These are phyloP conservation scores for Schwanniomyces sp. DNA, from an alignment of 805 yeast species.

Conservation along the genomic window DNA sequence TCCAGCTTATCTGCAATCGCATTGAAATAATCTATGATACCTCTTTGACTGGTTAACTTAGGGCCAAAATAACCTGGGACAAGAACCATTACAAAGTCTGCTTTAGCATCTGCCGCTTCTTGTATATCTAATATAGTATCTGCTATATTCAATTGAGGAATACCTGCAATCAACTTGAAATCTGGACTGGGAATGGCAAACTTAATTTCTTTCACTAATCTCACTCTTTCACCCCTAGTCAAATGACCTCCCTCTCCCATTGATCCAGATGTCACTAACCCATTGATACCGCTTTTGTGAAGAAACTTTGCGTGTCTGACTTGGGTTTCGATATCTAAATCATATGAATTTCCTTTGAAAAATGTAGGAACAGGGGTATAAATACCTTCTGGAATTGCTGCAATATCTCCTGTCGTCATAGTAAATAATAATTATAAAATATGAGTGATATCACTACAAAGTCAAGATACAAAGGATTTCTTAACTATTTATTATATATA, in stretches of 20 bases:
- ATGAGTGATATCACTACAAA: neutral
- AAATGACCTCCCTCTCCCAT: slow-evolving; percentile 41
- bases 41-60: slow-evolving; percentile 27
- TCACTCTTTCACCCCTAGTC: slow-evolving; percentile 27
- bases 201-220: slow-evolving; percentile 24
- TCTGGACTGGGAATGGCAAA: slow-evolving; percentile 29
- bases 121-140: slow-evolving; percentile 25
- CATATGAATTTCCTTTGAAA: slow-evolving; percentile 14
- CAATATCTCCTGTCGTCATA: neutral
- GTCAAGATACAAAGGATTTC: neutral
- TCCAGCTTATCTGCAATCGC: slow-evolving; percentile 29
- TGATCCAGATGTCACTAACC: slow-evolving; percentile 38
- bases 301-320: slow-evolving; percentile 27
- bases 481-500: neutral
- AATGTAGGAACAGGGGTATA: slow-evolving; percentile 33
- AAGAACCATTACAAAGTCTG: slow-evolving; percentile 30
- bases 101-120: slow-evolving; percentile 29
- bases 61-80: slow-evolving; percentile 38
- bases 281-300: slow-evolving; percentile 28
- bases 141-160: slow-evolving; percentile 20
- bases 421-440: neutral
- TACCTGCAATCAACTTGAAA: slow-evolving; percentile 33
- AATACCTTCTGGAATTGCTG: slow-evolving; percentile 19
- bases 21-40: slow-evolving; percentile 28
- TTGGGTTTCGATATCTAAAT: slow-evolving; percentile 25